Conservation (phyloP, 2,329 filamentous ascomycete species). For the Verticillium dahliae region DNA sequence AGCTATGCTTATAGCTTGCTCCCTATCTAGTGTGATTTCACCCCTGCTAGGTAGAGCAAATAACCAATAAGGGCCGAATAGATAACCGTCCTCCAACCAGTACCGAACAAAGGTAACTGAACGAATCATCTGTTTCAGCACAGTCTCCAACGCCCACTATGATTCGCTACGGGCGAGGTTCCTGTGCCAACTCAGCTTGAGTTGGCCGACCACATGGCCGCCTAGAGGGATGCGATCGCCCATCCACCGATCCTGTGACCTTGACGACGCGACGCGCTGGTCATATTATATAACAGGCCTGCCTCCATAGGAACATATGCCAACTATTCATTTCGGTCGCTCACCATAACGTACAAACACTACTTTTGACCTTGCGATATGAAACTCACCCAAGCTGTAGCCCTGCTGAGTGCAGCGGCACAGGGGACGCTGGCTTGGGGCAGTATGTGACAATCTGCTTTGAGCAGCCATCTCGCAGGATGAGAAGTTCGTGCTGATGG, state of each 20-base stretch:
- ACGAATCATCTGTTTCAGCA: neutral
- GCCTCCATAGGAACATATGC: neutral
- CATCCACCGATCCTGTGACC: neutral
- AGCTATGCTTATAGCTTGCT: too few species aligned
- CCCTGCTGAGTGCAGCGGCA: slow-evolving; percentile 21
- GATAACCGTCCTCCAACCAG: too few species aligned
- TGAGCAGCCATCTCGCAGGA: neutral
- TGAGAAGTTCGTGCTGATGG: slow-evolving; percentile 21
- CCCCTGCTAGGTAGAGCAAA: neutral
- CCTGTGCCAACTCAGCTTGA: neutral
- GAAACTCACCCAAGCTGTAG: slow-evolving; percentile 19
- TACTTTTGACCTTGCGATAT: slow-evolving; percentile 13
- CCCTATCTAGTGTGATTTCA: neutral
- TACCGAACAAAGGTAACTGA: too few species aligned
- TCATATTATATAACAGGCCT: neutral
- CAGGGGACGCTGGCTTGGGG: slow-evolving; percentile 32
- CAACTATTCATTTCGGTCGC: neutral
- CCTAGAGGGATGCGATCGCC: neutral
- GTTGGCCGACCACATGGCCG: neutral
- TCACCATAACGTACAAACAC: neutral
- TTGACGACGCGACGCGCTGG: neutral
- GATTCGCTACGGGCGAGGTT: neutral
- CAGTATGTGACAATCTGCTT: slow-evolving; percentile 22
- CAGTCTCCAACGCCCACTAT: neutral
- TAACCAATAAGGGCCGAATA: too few species aligned